phyloP scores from a whole-genome alignment of 2,329 filamentous ascomycete species.

The Pseudocercospora fijiensis region DNA sequence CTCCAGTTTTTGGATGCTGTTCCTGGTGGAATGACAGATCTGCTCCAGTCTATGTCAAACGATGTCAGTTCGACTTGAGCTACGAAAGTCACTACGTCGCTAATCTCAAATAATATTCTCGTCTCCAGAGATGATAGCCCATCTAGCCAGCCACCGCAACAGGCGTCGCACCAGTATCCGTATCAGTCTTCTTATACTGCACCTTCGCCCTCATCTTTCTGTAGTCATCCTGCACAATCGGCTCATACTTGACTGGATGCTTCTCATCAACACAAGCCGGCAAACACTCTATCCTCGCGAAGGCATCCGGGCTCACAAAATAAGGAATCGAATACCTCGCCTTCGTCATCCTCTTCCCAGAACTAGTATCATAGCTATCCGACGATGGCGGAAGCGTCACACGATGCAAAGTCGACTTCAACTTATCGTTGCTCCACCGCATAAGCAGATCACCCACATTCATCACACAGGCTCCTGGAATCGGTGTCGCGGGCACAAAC shows the following conservation, averaged over 20 bases:
- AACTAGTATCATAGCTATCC: constrained; percentile 20
- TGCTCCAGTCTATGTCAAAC: constrained; percentile 18
- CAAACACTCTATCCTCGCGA: constrained; percentile 37
- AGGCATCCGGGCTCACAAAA: constrained; percentile 42
- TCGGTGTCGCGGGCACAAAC: constrained; percentile 43
- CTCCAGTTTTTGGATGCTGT: constrained; percentile 56
- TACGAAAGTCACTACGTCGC: background rate
- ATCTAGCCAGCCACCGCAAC: background rate
- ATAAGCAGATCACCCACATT: constrained; percentile 46
- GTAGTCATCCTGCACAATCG: constrained; percentile 42
- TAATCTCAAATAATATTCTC: background rate
- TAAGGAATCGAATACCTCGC: constrained; percentile 46
- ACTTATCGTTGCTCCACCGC: constrained; percentile 43
- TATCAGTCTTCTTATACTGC: constrained; percentile 17
- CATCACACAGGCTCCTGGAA: constrained; percentile 42
- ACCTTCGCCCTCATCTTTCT: constrained; percentile 35
- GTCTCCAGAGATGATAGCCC: background rate
- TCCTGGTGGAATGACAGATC: constrained; percentile 26
- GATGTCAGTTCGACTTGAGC: background rate
- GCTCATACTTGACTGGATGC: constrained; percentile 42
- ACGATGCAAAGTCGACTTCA: constrained; percentile 44
- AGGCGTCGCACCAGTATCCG: background rate
- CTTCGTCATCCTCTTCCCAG: constrained; percentile 40
- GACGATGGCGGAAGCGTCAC: constrained; percentile 38
- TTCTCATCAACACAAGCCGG: constrained; percentile 33